Conservation (phyloP, 1,284 basidiomycete genomes). For the Earliella scabrosa region DNA sequence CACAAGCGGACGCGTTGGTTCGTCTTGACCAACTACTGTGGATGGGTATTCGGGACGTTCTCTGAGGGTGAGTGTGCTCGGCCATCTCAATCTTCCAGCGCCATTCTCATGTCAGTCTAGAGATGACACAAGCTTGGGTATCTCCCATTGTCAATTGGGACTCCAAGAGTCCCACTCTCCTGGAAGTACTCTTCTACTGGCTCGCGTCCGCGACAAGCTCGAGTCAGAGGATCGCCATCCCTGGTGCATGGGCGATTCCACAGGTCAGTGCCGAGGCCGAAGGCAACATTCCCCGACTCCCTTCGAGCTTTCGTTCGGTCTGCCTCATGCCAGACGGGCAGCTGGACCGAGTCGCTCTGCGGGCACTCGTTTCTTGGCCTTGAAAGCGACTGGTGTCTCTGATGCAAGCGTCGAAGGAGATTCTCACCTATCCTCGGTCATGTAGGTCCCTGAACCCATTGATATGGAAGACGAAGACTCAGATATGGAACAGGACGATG, state of each 20-base stretch:
- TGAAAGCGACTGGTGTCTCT: slow-evolving; percentile 3
- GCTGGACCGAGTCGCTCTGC: neutral
- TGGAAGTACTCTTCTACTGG: slow-evolving; percentile 37
- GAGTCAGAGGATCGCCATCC: neutral
- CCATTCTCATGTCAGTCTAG: slow-evolving; percentile 38
- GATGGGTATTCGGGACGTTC: slow-evolving; percentile 76
- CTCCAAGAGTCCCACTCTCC: slow-evolving; percentile 24
- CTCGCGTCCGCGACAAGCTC: slow-evolving; percentile 29
- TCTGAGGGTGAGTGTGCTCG: slow-evolving; percentile 51
- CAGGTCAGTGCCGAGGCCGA: slow-evolving; percentile 35
- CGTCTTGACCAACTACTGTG: slow-evolving; percentile 66
- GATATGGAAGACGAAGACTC: slow-evolving; percentile 30
- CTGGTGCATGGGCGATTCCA: slow-evolving; percentile 30
- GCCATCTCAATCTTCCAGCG: no score
- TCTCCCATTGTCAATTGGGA: slow-evolving; percentile 11
- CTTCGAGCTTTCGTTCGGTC: neutral
- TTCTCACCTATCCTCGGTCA: slow-evolving; percentile 2
- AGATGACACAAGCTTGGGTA: slow-evolving; percentile 45
- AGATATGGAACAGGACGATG: slow-evolving; percentile 26
- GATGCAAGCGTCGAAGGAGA: neutral
- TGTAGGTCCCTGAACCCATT: slow-evolving; percentile 52
- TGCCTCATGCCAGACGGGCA: neutral
- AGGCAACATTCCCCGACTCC: neutral
- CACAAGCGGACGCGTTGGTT: slow-evolving; percentile 61
- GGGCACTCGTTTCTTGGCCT: slow-evolving; percentile 5